These are phyloP conservation scores for Clathrospora elynae DNA, from an alignment of 2,329 filamentous ascomycete genomes.

Conservation along the genomic window DNA sequence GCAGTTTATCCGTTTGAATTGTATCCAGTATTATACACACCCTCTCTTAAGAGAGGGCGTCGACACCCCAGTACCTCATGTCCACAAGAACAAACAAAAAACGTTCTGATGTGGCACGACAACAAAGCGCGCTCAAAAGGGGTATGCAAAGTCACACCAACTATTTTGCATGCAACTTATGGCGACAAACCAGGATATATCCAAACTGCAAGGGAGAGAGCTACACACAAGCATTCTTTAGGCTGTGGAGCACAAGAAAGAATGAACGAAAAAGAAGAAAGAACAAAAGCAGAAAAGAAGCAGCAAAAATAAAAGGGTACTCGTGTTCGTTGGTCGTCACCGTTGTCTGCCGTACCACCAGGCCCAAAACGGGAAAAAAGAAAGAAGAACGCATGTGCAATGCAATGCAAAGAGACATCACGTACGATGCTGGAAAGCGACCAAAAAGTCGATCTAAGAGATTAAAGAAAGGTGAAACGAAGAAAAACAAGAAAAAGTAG, in stretches of 20 bases:
- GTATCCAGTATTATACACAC: no score
- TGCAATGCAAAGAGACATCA: slow-evolving; percentile 29
- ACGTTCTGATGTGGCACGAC: no score
- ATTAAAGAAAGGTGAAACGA: slow-evolving; percentile 35
- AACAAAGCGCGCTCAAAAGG: no score
- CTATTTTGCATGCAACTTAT: no score
- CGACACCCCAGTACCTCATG: no score
- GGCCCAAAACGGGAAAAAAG: slow-evolving; percentile 4
- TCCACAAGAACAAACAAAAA: no score
- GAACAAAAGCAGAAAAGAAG: slow-evolving; percentile 8
- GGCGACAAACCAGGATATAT: no score
- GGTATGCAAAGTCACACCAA: no score
- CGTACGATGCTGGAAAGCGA: slow-evolving; percentile 22
- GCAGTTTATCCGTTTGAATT: no score
- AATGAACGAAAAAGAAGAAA: slow-evolving; percentile 1
- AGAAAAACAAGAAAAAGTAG: slow-evolving; percentile 26
- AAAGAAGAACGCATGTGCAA: slow-evolving; percentile 11
- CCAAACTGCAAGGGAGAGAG: slow-evolving; percentile 14
- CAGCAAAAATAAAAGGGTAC: slow-evolving; percentile 13
- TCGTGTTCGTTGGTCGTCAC: slow-evolving; percentile 30
- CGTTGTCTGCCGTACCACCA: slow-evolving; percentile 16
- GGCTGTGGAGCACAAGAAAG: no score
- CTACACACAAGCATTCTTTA: no score
- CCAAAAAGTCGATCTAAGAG: slow-evolving; percentile 26
- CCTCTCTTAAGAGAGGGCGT: no score